A percentile compares a stretch with the other conserved stretches of the same genome.
These are phyloP conservation scores for Gautieria morchelliformis DNA, from an alignment of 768 basidiomycete genomes.

Conservation along the genomic window DNA sequence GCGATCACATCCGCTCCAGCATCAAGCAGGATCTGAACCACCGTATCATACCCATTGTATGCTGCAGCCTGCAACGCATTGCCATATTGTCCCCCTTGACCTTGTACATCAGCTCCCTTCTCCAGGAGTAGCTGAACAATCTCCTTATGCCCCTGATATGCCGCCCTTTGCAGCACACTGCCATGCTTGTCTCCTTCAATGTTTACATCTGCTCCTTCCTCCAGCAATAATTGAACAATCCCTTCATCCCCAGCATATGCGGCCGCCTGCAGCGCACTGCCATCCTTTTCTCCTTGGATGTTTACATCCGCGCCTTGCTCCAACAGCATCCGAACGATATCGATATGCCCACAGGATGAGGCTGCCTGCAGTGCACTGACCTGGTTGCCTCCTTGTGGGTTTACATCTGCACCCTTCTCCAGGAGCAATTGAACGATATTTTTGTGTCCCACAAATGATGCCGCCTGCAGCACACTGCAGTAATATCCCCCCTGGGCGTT, in stretches of 20 bases:
- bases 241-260: not conserved
- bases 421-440: slow-evolving; percentile 3
- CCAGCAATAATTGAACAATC: slow-evolving; percentile 3
- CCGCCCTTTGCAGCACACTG: not conserved
- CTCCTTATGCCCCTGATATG: not conserved
- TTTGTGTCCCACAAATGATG: not conserved
- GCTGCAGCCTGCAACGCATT: slow-evolving; percentile 2
- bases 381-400: slow-evolving; percentile 1
- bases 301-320: slow-evolving; percentile 4
- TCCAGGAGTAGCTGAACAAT: not conserved
- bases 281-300: slow-evolving; percentile 5
- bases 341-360: not conserved
- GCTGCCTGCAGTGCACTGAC: not conserved
- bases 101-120: slow-evolving; percentile 3
- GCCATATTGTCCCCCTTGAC: slow-evolving; percentile 6
- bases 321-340: slow-evolving; percentile 2
- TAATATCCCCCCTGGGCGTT: slow-evolving; percentile 3
- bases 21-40: slow-evolving; percentile 5
- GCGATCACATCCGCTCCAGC: slow-evolving; percentile 8
- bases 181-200: not conserved
- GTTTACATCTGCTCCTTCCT: slow-evolving; percentile 9
- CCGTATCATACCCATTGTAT: not conserved
- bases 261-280: slow-evolving; percentile 2
- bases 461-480: not conserved
- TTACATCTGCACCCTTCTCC: slow-evolving; percentile 8